Conservation (phyloP, 495 filamentous ascomycete genomes). For the Immersiella caudata region DNA sequence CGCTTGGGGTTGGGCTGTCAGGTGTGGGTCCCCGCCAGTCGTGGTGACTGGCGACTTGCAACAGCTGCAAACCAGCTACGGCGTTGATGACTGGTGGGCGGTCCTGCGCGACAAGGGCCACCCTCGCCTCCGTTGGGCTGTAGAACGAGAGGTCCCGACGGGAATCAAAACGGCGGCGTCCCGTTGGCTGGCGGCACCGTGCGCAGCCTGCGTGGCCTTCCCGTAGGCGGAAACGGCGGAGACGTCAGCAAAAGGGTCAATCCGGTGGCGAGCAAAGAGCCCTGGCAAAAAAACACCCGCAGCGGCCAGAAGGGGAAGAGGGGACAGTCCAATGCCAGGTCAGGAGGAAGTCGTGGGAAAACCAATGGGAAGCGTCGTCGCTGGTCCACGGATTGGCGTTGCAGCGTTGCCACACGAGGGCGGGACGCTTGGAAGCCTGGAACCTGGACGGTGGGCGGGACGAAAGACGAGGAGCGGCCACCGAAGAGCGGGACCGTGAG, state of each 20-base stretch:
- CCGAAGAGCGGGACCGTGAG: background rate
- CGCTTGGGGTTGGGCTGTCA: slow-evolving; percentile 40
- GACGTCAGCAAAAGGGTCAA: slow-evolving; percentile 2
- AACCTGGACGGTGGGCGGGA: slow-evolving; percentile 5
- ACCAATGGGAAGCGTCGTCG: slow-evolving; percentile 8
- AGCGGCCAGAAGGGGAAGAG: slow-evolving; percentile 3
- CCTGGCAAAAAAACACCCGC: slow-evolving; percentile 13
- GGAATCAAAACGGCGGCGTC: slow-evolving; percentile 22
- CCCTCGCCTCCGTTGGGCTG: slow-evolving; percentile 33
- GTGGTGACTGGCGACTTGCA: slow-evolving; percentile 16
- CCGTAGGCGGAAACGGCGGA: background rate
- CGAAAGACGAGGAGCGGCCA: background rate
- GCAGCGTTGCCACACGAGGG: slow-evolving; percentile 4
- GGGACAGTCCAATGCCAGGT: slow-evolving; percentile 8
- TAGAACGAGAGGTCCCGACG: slow-evolving; percentile 16
- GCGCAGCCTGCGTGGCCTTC: slow-evolving; percentile 12
- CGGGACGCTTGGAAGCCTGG: background rate
- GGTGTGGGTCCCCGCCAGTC: slow-evolving; percentile 25
- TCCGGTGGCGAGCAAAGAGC: slow-evolving; percentile 5
- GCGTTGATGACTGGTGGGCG: slow-evolving; percentile 27
- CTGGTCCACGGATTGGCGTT: background rate
- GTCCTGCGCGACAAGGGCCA: slow-evolving; percentile 6
- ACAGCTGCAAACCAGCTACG: background rate
- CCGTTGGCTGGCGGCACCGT: slow-evolving; percentile 32
- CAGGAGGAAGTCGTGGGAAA: background rate